Conservation (phyloP, 768 basidiomycete genomes). For the Lactifluus rugatus region DNA sequence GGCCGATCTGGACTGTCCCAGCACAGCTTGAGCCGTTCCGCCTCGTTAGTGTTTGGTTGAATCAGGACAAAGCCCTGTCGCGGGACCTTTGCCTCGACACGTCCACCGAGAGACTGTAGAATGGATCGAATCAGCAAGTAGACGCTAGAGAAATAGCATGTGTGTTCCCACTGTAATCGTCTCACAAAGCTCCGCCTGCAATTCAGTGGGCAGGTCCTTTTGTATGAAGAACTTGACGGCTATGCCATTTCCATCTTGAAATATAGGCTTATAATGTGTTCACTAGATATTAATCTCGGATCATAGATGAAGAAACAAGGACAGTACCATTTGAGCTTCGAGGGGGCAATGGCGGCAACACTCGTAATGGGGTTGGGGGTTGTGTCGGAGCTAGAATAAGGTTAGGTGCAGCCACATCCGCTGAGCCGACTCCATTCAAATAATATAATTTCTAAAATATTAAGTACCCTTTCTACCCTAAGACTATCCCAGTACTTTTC, state of each 20-base stretch:
- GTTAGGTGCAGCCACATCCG: conserved; percentile 20
- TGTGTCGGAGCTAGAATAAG: conserved; percentile 21
- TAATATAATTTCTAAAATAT: not conserved
- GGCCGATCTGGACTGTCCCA: conserved; percentile 64
- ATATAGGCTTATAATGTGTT: conserved; percentile 43
- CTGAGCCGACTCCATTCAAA: not conserved
- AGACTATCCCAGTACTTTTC: conserved; percentile 51
- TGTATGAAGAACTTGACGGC: conserved; percentile 80
- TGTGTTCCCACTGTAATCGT: conserved; percentile 49
- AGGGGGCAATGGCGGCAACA: conserved; percentile 8
- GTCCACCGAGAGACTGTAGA: conserved; percentile 57
- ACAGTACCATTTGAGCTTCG: conserved; percentile 11
- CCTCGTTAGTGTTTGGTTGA: conserved; percentile 58
- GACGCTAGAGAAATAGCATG: not conserved
- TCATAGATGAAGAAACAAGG: not conserved
- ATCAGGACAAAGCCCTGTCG: conserved; percentile 66
- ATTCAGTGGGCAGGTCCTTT: conserved; percentile 59
- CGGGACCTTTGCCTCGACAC: conserved; percentile 71
- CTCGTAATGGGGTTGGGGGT: conserved; percentile 23
- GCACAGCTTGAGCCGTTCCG: conserved; percentile 63
- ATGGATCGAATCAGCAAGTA: not conserved
- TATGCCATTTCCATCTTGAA: conserved; percentile 56
- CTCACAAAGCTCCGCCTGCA: conserved; percentile 64
- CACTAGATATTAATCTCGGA: not conserved
- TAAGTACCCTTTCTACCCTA: not conserved